These are phyloP conservation scores for Calonectria henricotiae DNA, from an alignment of 2,329 filamentous ascomycete genomes.

Conservation along the genomic window DNA sequence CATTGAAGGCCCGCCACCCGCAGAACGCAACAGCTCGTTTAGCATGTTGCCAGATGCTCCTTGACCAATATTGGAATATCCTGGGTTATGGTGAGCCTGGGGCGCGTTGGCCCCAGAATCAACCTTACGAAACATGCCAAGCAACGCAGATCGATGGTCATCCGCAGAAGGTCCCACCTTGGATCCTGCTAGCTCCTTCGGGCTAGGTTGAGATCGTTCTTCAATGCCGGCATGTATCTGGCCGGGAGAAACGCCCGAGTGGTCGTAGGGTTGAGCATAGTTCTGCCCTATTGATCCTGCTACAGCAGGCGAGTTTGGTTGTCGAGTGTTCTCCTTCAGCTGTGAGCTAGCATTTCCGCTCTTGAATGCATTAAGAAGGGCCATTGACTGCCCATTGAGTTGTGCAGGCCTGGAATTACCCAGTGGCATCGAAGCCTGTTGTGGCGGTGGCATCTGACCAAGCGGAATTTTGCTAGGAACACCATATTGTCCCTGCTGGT, in stretches of 20 bases:
- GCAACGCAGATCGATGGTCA: slow-evolving; percentile 66
- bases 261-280: slow-evolving; percentile 39
- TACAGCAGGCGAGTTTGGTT: slow-evolving; percentile 19
- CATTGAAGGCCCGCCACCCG: slow-evolving; percentile 32
- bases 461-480: slow-evolving; percentile 41
- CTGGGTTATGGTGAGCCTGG: slow-evolving; percentile 34
- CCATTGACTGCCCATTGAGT: slow-evolving; percentile 63
- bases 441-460: slow-evolving; percentile 11
- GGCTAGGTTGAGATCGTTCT: slow-evolving; percentile 46
- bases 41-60: slow-evolving; percentile 43
- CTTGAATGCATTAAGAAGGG: slow-evolving; percentile 65
- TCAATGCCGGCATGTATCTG: slow-evolving; percentile 35
- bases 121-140: slow-evolving; percentile 70
- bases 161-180: slow-evolving; percentile 47
- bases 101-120: slow-evolving; percentile 37
- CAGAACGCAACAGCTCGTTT: slow-evolving; percentile 45
- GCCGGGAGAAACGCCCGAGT: slow-evolving; percentile 36
- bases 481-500: slow-evolving; percentile 51
- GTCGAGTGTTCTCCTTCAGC: slow-evolving; percentile 44
- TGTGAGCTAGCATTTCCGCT: slow-evolving; percentile 48
- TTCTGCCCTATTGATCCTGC: slow-evolving; percentile 35
- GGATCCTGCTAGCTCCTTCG: slow-evolving; percentile 53
- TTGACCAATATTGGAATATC: slow-evolving; percentile 26
- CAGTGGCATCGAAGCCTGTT: slow-evolving; percentile 26
- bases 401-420: slow-evolving; percentile 48